These are phyloP conservation scores for Nannochloris sp. DNA, from an alignment of 139 green algal genomes.

Conservation along the genomic window DNA sequence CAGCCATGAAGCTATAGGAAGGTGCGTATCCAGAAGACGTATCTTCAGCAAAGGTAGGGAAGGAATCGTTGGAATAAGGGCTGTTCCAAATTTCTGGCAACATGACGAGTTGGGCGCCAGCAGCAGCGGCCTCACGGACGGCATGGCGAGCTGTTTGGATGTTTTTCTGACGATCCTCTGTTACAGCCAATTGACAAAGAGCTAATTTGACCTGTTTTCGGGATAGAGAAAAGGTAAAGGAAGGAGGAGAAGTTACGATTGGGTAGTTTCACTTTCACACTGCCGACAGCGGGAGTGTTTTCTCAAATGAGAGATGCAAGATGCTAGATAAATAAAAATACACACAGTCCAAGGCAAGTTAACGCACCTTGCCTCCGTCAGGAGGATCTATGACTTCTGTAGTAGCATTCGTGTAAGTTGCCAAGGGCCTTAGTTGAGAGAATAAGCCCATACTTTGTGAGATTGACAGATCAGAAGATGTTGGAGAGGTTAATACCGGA, in stretches of 20 bases:
- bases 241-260: background rate
- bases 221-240: background rate
- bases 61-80: slow-evolving; percentile 93
- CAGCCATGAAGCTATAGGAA: slow-evolving; percentile 31
- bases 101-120: slow-evolving; percentile 69
- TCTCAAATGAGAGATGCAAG: background rate
- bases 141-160: slow-evolving; percentile 51
- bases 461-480: no score
- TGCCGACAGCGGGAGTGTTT: no score
- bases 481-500: no score
- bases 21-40: slow-evolving; percentile 51
- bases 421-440: background rate
- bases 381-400: background rate
- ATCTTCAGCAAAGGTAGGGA: slow-evolving; percentile 88
- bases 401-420: slow-evolving; percentile 8
- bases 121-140: slow-evolving; percentile 57
- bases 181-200: slow-evolving; percentile 82
- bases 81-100: slow-evolving; percentile 97
- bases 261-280: no score
- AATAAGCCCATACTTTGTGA: background rate
- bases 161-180: slow-evolving; percentile 79
- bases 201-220: slow-evolving; percentile 78
- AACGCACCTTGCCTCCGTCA: background rate
- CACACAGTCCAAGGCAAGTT: background rate
- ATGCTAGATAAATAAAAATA: background rate